Percentiles rank a stretch among this genome's conserved stretches.
Evolutionary conservation across 1,139 yeast species (phyloP).

Genomic region (Sugiyamaella novakii): DNA sequence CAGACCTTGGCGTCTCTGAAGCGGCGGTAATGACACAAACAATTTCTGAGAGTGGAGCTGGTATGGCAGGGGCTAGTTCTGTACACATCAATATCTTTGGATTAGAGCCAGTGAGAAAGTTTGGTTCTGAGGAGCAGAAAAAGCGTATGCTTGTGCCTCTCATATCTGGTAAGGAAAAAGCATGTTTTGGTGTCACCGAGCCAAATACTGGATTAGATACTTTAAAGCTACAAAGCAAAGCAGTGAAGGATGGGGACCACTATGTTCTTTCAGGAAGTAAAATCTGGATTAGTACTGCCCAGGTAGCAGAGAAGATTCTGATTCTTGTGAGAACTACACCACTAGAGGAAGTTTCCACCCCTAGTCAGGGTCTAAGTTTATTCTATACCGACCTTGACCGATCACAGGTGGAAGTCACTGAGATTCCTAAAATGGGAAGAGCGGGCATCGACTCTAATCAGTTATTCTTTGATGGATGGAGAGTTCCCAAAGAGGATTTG

Average conservation of each 20-base stretch:
- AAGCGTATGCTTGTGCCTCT: slow-evolving; percentile 19
- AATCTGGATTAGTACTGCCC: slow-evolving; percentile 22
- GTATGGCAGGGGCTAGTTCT: slow-evolving; percentile 21
- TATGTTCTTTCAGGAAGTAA: slow-evolving; percentile 17
- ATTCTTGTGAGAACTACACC: slow-evolving; percentile 18
- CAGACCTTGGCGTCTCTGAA: slow-evolving; percentile 20
- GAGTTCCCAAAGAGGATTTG: slow-evolving; percentile 16
- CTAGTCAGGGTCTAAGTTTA: slow-evolving; percentile 18
- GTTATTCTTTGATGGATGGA: slow-evolving; percentile 21
- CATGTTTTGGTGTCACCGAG: slow-evolving; percentile 21
- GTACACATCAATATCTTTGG: slow-evolving; percentile 22
- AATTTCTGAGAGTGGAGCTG: slow-evolving; percentile 22
- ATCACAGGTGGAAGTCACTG: slow-evolving; percentile 19
- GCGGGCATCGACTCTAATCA: slow-evolving; percentile 19
- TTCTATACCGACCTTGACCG: slow-evolving; percentile 20
- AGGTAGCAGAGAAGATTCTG: slow-evolving; percentile 18
- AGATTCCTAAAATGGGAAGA: slow-evolving; percentile 21
- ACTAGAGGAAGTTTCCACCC: slow-evolving; percentile 15
- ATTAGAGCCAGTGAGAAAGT: slow-evolving; percentile 22
- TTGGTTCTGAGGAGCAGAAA: slow-evolving; percentile 21
- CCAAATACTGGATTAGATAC: slow-evolving; percentile 21
- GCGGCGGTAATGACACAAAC: slow-evolving; percentile 22
- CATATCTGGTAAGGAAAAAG: slow-evolving; percentile 18
- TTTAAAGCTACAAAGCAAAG: slow-evolving; percentile 17
- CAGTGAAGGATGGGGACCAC: slow-evolving; percentile 15